Base-by-base conservation (phyloP, 345 rosid genomes). In the Citrus unshiu region DNA sequence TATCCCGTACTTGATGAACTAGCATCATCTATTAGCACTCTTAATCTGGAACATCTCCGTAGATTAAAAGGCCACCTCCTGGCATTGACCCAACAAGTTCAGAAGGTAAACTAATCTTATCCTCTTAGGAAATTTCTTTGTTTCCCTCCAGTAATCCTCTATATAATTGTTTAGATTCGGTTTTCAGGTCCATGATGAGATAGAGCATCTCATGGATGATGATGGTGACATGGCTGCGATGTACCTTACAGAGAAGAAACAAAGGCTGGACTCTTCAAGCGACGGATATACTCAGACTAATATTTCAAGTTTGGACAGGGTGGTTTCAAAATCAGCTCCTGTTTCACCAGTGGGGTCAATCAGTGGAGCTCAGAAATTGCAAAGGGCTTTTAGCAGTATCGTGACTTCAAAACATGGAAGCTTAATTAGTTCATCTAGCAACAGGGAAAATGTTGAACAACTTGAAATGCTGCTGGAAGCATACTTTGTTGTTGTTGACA, bases 221-320 rank as follows among this genome's bases (percentile, higher is more conserved):
- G 99, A 96, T 75, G 96, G 91, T 62, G 99, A 96, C 82, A 96
- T 96, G 99, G 99, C 98, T 81, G 97, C 91, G 88, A 93, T 96
- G 99, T 89, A 96, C 82, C 91, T 96, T 62, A 93, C 99, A 0
- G 98, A 96, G 87, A 96, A 96, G 83, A 96, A 90, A 81, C 89
- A 82, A 83, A 89, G 89, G 83, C 80, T 74, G 32, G 97, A 95
- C 85, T 86, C 87, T 54, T 76, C 85, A 29, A 83, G 70, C 49
- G 95, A 90, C 37, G 60, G 84, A 69, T 46, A 83, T 73, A 75
- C 80, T 81, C 89, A 86, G 71, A 81, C 79, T 29, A 83, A 88
- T 37, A 76, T 75, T 39, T 84, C 84, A 30, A 83, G 72, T 10
- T 81, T 80, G 70, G 75, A 70, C 58, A 83, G 79, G 74, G 69